Percentiles rank a stretch among this genome's conserved stretches.
Evolutionary conservation across 306 rosid genomes (phyloP).

Genomic region (Lithocarpus polystachyus): DNA sequence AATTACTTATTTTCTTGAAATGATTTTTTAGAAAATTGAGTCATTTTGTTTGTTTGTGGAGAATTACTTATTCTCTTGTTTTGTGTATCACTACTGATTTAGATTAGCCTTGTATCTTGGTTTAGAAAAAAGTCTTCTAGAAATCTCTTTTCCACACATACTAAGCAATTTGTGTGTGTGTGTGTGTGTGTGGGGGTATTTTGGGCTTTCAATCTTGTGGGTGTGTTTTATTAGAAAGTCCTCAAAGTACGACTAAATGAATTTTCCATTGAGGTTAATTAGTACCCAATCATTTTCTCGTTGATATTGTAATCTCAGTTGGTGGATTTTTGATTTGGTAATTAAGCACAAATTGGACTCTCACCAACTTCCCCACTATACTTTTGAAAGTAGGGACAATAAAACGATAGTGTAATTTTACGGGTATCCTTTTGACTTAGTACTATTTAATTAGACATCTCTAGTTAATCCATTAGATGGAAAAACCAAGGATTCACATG

Average conservation of each 20-base stretch:
- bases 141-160: not conserved
- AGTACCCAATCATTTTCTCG: conserved; percentile 7
- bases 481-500: not conserved
- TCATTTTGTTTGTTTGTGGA: no score
- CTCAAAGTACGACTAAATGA: not conserved
- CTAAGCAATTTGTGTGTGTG: not conserved
- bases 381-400: conserved; percentile 1
- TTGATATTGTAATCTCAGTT: not conserved
- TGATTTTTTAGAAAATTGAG: no score
- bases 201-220: not conserved
- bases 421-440: not conserved
- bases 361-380: conserved; percentile 10
- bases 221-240: not conserved
- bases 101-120: not conserved
- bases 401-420: not conserved
- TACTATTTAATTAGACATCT: not conserved
- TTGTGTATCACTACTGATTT: conserved; percentile 10
- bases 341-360: conserved; percentile 11
- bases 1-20: no score
- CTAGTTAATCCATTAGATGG: not conserved
- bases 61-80: no score
- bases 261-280: not conserved
- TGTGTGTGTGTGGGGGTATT: not conserved
- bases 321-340: not conserved
- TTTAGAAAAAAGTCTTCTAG: conserved; percentile 4